Base-by-base conservation (phyloP, 2,329 filamentous ascomycete genomes). In the Botryotinia narcissicola region DNA sequence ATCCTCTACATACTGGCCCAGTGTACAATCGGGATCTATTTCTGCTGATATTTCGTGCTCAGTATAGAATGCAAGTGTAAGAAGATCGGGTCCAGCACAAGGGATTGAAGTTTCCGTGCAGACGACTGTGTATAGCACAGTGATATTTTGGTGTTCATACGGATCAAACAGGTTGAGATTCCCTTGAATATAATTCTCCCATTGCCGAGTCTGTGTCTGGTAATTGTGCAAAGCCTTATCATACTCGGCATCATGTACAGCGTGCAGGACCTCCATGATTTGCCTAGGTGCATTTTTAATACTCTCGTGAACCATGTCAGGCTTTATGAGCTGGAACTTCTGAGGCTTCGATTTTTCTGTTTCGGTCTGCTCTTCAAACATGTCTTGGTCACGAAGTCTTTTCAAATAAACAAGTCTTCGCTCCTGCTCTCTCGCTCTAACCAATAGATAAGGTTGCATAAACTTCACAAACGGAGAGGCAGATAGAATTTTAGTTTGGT, bases 401-500 rank as follows among this genome's bases (percentile, higher is more conserved):
- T 93, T 95, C 66, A 98, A 86, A 80, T 97, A 94, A 2, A 92
- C 88, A 8, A 99, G 85, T 72, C 92, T 90, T 70, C 93, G 88
- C 82, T 99, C 96, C 80, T 98, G 92, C 81, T 98, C 95, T 68
- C 96, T 91, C 60, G 96, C 92, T 80, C 93, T 93, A 87, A 96
- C 97, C 54, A 99, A 87, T 37, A 98, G 88, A 82, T 98, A 97
- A 0, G 96, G 96, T 80, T 96, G 94, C 76, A 93, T 92, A 80
- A 98, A 99, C 79, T 94, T 95, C 76, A 99, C 96, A 80, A 97
- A 98, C 0, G 96, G 96, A 0, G 96, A 99, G 1, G 94, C 94
- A 1, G 97, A 99, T 9, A 99, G 85, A 62, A 99, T 92, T 80
- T 95, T 97, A 9, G 94, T 97, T 79, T 97, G 90, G 79, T 97